Evolutionary conservation across 352 stramenopile genomes (phyloP), one percentile per base, ranked within the genome.

Genomic region (Globisporangium takayamanum): DNA sequence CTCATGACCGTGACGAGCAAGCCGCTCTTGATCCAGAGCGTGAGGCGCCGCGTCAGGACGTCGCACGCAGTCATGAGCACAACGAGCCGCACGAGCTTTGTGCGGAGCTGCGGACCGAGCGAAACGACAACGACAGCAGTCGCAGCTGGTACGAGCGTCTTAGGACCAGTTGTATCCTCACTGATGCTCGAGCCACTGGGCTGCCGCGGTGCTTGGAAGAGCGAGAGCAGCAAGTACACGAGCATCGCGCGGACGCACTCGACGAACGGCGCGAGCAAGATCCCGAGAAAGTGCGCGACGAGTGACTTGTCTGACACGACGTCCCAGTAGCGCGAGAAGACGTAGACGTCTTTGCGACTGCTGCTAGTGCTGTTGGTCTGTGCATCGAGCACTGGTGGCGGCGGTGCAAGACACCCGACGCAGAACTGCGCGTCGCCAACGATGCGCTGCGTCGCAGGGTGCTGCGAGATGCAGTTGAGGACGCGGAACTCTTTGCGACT

Each of bases 311-410:
- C 73, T 15, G 84, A 94, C 22, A 83, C 76, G 16, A 94, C 82
- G 48, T 83, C 77, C 80, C 84, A 89, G 54, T 94, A 92, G 39
- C 84, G 82, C 25, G 82, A 90, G 61, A 92, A 92, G 8, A 92
- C 73, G 61, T 94, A 92, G 16, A 91, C 73, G 57, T 87, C 73
- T 33, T 62, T 62, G 70, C 12, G 56, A 59, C 50, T 66, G 68
- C 47, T 71, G 59, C 53, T 75, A 5, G 30, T 5, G 8, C 8
- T 8, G 30, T 36, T 22, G 22, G 22, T 22, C 22, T 22, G 22
- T 22, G 22, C 30, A 36, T 8, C 8, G 30, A 36, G 30, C 30
- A 8, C 30, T 36, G 8, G 30, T 36, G 30, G 68, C 50, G 83
- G 69, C 5, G 80, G 80, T 7, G 76, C 85, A 1, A 89, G 56